Base-by-base conservation (phyloP, 306 rosid species). In the Trichosanthes truncata region DNA sequence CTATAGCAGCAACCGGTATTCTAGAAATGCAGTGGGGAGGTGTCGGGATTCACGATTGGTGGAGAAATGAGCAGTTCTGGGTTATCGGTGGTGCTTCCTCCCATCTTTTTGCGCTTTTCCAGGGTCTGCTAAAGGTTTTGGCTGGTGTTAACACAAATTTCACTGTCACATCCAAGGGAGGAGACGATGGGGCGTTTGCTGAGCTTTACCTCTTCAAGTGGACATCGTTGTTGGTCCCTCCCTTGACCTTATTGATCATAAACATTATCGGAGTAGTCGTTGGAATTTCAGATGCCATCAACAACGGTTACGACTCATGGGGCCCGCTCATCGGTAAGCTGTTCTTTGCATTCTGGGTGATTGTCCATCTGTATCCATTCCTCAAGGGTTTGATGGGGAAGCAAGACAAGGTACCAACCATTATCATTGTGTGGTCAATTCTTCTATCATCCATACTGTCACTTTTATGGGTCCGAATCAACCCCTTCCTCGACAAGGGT, bases 1-100 rank as follows among this genome's bases (percentile, higher is more conserved):
- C 93, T 62, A 94, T 94, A 13, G 96, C 98, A 38, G 96, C 92
- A 6, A 92, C 98, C 0, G 45, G 97, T 80, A 85, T 94, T 83
- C 84, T 94, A 0, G 98, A 94, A 88, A 94, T 94, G 97, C 97
- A 92, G 60, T 94, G 98, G 98, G 98, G 98, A 85, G 86, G 90
- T 7, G 96, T 94, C 10, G 97, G 96, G 65, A 92, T 94, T 11
- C 96, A 94, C 9, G 98, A 92, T 78, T 92, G 96, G 98, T 94
- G 98, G 98, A 92, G 97, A 78, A 94, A 94, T 41, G 98, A 94
- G 73, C 98, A 94, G 69, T 94, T 94, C 63, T 94, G 98, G 98
- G 98, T 94, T 65, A 94, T 92, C 26, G 98, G 98, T 4, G 97
- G 97, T 36, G 91, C 85, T 23, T 94, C 98, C 9, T 89, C 98